A percentile compares a stretch with the other conserved stretches of the same genome.
Conservation (phyloP, 2,329 filamentous ascomycete species). For the Orbilia quercus region DNA sequence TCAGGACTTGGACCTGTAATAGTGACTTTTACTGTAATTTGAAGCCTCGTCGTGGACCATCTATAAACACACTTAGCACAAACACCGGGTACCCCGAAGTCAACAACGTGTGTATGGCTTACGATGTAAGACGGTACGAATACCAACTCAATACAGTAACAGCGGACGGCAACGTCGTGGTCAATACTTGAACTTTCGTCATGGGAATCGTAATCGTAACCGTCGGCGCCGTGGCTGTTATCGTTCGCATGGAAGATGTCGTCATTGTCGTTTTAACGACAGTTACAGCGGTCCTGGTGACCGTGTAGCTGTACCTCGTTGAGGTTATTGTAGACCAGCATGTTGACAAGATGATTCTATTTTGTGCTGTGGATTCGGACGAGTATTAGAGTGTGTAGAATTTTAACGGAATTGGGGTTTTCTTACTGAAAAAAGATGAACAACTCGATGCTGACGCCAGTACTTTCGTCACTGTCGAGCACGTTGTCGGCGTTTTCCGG, state of each 20-base stretch:
- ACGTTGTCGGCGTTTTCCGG: not conserved
- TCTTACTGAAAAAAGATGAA: conserved; percentile 8
- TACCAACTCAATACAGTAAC: not conserved
- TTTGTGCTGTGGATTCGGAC: conserved; percentile 13
- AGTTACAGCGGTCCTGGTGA: not conserved
- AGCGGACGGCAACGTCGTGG: not conserved
- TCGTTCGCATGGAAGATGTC: not conserved
- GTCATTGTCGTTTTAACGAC: not conserved
- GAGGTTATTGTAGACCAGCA: conserved; percentile 10
- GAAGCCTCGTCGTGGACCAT: not conserved
- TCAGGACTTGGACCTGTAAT: not conserved
- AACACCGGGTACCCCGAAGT: no score
- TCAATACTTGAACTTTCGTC: not conserved
- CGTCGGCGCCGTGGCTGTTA: not conserved
- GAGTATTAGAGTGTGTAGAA: not conserved
- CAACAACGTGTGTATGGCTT: no score
- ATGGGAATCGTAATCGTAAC: not conserved
- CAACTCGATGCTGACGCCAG: not conserved
- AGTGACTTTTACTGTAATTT: not conserved
- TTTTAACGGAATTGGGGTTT: no score
- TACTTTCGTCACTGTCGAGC: not conserved
- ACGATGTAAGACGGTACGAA: not conserved
- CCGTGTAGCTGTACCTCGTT: not conserved
- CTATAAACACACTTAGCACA: not conserved
- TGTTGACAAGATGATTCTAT: conserved; percentile 2